phyloP scores from a whole-genome alignment of 2,329 filamentous ascomycete species.

The Aureobasidium melanogenum region DNA sequence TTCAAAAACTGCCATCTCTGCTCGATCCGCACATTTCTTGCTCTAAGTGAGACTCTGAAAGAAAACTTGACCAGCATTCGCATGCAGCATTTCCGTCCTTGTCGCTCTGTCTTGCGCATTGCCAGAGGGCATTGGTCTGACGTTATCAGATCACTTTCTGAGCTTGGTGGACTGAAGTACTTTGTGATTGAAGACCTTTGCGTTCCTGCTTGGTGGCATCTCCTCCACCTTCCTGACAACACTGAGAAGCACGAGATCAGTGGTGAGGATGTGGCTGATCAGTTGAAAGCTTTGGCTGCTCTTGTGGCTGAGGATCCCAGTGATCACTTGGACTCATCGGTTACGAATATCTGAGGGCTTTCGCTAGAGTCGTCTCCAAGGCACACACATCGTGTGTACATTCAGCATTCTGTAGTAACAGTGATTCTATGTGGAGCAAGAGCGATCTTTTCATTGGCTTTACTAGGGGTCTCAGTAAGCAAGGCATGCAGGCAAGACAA shows the following conservation, averaged over 20 bases:
- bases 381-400: too few species aligned
- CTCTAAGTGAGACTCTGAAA: background rate
- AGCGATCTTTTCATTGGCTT: too few species aligned
- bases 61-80: background rate
- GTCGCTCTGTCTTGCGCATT: background rate
- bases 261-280: background rate
- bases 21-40: background rate
- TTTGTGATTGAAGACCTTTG: background rate
- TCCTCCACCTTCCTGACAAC: background rate
- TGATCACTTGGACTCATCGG: too few species aligned
- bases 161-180: background rate
- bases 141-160: background rate
- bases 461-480: too few species aligned
- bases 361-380: too few species aligned
- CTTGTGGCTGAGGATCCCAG: background rate
- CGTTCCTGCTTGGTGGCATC: background rate
- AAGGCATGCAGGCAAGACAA: too few species aligned
- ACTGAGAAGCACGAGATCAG: background rate
- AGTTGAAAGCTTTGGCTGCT: background rate
- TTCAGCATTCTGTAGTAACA: too few species aligned
- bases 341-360: too few species aligned
- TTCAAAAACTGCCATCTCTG: background rate
- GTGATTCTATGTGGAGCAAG: too few species aligned
- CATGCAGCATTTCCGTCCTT: background rate
- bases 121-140: background rate